Evolutionary conservation across 192 early-diverging fungal species (phyloP).

Genomic region (Piromyces finnis): DNA sequence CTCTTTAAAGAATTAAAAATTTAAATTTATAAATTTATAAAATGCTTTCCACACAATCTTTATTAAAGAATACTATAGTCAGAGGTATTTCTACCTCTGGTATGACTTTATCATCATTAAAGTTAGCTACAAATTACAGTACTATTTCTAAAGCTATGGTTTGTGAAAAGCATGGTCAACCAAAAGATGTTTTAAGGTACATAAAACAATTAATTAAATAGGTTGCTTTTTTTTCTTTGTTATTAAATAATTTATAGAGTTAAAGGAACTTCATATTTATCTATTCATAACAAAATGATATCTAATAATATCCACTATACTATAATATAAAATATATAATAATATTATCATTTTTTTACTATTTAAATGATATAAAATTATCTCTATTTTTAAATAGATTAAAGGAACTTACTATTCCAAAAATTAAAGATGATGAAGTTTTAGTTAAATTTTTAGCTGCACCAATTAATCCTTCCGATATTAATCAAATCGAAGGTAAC

Average conservation of each 20-base stretch:
- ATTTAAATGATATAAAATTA: no score
- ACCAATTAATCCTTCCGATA: slow-evolving; percentile 84
- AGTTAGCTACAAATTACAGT: background rate
- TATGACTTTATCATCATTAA: background rate
- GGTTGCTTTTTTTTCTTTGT: no score
- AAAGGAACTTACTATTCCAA: background rate
- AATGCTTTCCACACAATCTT: background rate
- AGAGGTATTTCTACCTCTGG: background rate
- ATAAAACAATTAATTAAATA: no score
- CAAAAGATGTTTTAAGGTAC: background rate
- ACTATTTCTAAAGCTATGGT: background rate
- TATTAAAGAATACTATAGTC: background rate
- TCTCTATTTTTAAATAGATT: background rate
- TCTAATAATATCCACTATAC: no score
- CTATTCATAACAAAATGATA: no score
- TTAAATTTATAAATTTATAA: no score
- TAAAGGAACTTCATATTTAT: no score
- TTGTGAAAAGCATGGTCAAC: background rate
- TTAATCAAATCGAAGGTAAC: slow-evolving; percentile 82
- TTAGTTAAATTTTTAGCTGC: slow-evolving; percentile 68
- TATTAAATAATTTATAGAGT: no score
- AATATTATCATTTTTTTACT: no score
- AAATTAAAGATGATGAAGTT: slow-evolving; percentile 10
- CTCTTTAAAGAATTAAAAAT: no score
- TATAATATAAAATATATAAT: no score